Evolutionary conservation across 2,329 filamentous ascomycete genomes (phyloP).

Genomic region (Phialocephala subalpina): DNA sequence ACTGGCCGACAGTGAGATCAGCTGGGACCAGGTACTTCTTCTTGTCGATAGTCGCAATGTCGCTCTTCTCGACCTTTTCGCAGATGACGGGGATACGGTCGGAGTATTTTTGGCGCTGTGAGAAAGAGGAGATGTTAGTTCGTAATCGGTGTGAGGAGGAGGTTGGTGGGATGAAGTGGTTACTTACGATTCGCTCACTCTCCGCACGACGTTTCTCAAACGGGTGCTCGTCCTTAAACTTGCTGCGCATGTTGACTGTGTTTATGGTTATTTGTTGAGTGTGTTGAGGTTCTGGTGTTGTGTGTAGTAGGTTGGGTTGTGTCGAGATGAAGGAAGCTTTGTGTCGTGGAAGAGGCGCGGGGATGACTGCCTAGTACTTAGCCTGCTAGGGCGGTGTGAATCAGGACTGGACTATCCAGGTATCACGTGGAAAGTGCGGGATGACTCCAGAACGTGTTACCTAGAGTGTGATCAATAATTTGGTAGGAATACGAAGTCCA

Average conservation of each 20-base stretch:
- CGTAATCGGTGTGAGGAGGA: constrained; percentile 14
- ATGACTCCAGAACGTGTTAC: constrained; percentile 2
- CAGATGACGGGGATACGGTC: constrained; percentile 99
- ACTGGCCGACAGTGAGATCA: constrained; percentile 98
- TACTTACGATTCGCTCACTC: constrained; percentile 75
- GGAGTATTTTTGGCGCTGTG: constrained; percentile 88
- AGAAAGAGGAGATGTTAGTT: constrained; percentile 24
- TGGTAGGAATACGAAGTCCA: neutral
- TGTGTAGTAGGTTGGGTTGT: constrained; percentile 18
- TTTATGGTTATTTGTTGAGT: constrained; percentile 35
- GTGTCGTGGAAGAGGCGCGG: constrained; percentile 12
- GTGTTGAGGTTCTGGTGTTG: constrained; percentile 8
- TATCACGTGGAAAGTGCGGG: constrained; percentile 6
- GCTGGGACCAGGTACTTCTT: constrained; percentile 99
- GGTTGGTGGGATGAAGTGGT: constrained; percentile 21
- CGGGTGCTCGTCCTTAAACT: constrained; percentile 99
- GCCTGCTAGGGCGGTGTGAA: neutral
- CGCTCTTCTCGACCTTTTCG: constrained; percentile 99
- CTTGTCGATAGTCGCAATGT: constrained; percentile 99
- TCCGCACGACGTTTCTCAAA: constrained; percentile 99
- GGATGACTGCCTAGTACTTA: neutral
- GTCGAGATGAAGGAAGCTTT: constrained; percentile 19
- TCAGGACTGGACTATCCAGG: neutral
- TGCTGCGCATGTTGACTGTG: constrained; percentile 84
- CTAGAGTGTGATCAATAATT: neutral